Evolutionary conservation across 2,329 filamentous ascomycete genomes (phyloP).

Genomic region (Fusarium devonianum): DNA sequence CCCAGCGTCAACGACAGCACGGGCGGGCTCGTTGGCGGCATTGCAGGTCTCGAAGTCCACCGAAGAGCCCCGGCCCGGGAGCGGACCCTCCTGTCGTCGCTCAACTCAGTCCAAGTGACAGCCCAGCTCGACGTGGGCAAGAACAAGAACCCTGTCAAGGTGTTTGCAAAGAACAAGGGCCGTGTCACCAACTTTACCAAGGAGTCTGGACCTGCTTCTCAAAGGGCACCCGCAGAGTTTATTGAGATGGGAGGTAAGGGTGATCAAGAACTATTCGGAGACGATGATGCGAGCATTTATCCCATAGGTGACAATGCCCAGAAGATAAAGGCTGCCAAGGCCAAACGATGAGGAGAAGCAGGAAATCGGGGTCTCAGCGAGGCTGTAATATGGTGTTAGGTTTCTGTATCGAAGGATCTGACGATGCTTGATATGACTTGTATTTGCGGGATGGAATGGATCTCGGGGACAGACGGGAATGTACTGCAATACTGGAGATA

Average conservation of each 20-base stretch:
- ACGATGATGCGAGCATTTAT: conserved; percentile 65
- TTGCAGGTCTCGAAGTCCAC: conserved; percentile 82
- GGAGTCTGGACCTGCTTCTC: conserved; percentile 72
- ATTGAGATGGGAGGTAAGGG: conserved; percentile 85
- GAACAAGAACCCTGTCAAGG: conserved; percentile 69
- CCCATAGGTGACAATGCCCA: conserved; percentile 44
- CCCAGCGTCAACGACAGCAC: conserved; percentile 82
- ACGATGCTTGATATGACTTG: conserved; percentile 2
- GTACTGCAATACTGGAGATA: conserved; percentile 25
- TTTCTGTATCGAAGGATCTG: conserved; percentile 1
- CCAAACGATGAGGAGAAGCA: conserved; percentile 23
- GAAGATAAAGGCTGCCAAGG: conserved; percentile 44
- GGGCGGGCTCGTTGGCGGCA: conserved; percentile 87
- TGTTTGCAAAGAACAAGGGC: conserved; percentile 74
- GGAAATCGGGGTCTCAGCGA: neutral
- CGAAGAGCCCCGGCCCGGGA: conserved; percentile 82
- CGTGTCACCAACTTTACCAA: conserved; percentile 50
- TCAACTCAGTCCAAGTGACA: conserved; percentile 74
- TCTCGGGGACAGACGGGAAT: no score
- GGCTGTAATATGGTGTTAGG: conserved; percentile 18
- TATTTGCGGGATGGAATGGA: conserved; percentile 9
- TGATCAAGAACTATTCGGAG: conserved; percentile 77
- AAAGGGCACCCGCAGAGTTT: conserved; percentile 77
- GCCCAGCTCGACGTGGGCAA: conserved; percentile 62
- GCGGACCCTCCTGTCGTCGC: conserved; percentile 81